Conservation (phyloP, 352 stramenopile species). For the Discostella stelligera region DNA sequence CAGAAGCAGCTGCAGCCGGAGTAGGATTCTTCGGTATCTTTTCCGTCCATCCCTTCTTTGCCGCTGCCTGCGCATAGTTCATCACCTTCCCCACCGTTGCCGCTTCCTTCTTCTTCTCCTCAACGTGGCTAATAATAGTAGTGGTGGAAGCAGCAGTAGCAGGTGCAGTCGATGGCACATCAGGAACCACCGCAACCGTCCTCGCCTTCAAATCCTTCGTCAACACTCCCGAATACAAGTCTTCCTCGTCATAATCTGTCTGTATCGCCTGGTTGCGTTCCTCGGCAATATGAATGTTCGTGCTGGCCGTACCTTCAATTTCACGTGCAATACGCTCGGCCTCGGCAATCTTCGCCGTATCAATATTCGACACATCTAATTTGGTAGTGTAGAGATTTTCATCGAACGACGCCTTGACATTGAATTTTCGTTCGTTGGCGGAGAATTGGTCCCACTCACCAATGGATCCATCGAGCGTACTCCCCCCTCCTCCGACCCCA, state of each 20-base stretch:
- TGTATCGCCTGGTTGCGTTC: constrained; percentile 87
- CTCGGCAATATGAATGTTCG: constrained; percentile 94
- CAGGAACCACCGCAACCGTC: not conserved
- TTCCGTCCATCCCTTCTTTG: constrained; percentile 42
- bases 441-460: constrained; percentile 95
- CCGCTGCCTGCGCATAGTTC: constrained; percentile 57
- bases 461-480: constrained; percentile 49
- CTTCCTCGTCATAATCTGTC: constrained; percentile 92
- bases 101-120: constrained; percentile 15
- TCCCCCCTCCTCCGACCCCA: not conserved
- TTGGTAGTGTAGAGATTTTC: constrained; percentile 98
- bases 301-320: constrained; percentile 89
- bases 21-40: constrained; percentile 25
- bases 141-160: not conserved
- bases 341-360: constrained; percentile 84
- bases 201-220: constrained; percentile 53
- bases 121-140: constrained; percentile 10
- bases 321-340: constrained; percentile 92
- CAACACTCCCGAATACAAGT: constrained; percentile 92
- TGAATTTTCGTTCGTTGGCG: constrained; percentile 94
- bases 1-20: not conserved
- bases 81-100: constrained; percentile 42
- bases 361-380: constrained; percentile 92
- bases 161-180: not conserved
- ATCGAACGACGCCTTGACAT: constrained; percentile 93